Evolutionary conservation across 345 rosid genomes (phyloP).

Genomic region (Ricinus communis): DNA sequence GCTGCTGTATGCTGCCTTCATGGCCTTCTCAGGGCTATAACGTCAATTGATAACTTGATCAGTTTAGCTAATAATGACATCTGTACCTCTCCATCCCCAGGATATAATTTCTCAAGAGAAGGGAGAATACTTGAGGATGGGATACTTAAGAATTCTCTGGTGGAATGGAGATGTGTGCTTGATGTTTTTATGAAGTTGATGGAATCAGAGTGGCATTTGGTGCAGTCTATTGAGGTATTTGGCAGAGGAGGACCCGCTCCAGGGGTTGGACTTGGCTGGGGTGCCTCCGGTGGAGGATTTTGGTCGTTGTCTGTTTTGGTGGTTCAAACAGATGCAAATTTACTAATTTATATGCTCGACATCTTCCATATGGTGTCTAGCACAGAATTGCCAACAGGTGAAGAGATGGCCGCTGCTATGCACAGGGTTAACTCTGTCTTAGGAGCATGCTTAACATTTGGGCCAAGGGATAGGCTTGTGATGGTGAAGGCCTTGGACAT

Average conservation of each 20-base stretch:
- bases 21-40: slow-evolving; percentile 48
- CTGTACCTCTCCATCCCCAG: slow-evolving; percentile 28
- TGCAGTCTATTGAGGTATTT: slow-evolving; percentile 73
- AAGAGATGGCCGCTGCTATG: slow-evolving; percentile 34
- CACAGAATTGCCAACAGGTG: slow-evolving; percentile 24
- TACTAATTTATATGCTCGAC: slow-evolving; percentile 54
- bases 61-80: slow-evolving; percentile 48
- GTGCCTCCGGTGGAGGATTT: slow-evolving; percentile 85
- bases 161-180: slow-evolving; percentile 47
- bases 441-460: slow-evolving; percentile 57
- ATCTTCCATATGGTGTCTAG: slow-evolving; percentile 34
- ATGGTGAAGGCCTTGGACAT: slow-evolving; percentile 60
- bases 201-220: slow-evolving; percentile 52
- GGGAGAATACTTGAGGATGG: slow-evolving; percentile 63
- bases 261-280: slow-evolving; percentile 91
- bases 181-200: slow-evolving; percentile 45
- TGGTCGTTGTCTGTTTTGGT: slow-evolving; percentile 67
- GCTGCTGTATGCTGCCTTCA: slow-evolving; percentile 73
- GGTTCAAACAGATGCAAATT: slow-evolving; percentile 65
- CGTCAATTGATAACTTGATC: slow-evolving; percentile 57
- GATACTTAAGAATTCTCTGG: slow-evolving; percentile 48
- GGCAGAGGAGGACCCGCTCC: slow-evolving; percentile 95
- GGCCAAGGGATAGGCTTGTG: slow-evolving; percentile 59
- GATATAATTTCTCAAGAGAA: slow-evolving; percentile 45
- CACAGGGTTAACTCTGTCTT: slow-evolving; percentile 52